Conservation (phyloP, 2,329 filamentous ascomycete genomes). For the Mycogone perniciosa region DNA sequence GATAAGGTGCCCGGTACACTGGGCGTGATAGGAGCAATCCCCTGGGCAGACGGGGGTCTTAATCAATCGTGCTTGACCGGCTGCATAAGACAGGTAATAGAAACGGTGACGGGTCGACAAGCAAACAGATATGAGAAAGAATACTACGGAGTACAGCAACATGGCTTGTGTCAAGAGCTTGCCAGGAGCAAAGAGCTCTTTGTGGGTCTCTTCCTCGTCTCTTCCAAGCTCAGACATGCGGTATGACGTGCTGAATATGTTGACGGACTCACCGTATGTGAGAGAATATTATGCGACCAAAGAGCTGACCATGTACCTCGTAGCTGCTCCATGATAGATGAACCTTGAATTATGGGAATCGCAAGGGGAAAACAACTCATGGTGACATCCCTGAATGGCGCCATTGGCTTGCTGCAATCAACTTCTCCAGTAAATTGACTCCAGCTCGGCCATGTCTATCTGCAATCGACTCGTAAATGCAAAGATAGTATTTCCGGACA, state of each 20-base stretch:
- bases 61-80: slow-evolving; percentile 8
- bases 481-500: not conserved
- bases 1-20: slow-evolving; percentile 5
- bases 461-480: not conserved
- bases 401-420: not conserved
- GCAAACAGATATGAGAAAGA: no score
- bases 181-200: no score
- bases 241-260: no score
- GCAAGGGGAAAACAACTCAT: not conserved
- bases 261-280: no score
- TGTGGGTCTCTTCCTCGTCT: no score
- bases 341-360: not conserved
- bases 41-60: not conserved
- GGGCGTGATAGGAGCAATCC: no score
- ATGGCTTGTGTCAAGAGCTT: no score
- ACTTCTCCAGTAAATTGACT: not conserved
- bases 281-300: no score
- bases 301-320: not conserved
- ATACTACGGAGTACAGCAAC: no score
- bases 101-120: no score
- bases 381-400: slow-evolving; percentile 5
- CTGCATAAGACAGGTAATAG: slow-evolving; percentile 5
- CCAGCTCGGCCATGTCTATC: not conserved
- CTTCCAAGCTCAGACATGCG: no score
- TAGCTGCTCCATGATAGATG: not conserved